Evolutionary conservation across 208 protist genomes (phyloP).

Genomic region (Phytomonas sp.): DNA sequence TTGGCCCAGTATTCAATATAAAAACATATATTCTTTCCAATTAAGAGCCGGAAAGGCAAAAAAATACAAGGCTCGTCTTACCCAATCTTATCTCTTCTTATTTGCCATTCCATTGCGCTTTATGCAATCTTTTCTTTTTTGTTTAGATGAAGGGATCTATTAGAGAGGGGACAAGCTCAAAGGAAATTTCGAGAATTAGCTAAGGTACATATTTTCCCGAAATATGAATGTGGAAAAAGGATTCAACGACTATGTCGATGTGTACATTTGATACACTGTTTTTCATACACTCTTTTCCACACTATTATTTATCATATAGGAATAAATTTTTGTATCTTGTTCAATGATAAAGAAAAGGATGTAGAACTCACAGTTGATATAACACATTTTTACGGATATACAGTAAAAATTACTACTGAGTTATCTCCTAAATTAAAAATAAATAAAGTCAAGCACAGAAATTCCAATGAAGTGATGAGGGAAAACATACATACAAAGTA

Average conservation of each 20-base stretch:
- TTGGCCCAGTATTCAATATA: constrained; percentile 5
- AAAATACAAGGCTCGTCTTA: constrained; percentile 8
- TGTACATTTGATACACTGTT: neutral
- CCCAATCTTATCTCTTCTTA: neutral
- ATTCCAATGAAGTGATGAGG: neutral
- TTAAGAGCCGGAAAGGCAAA: neutral
- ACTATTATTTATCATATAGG: constrained; percentile 10
- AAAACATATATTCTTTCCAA: constrained; percentile 13
- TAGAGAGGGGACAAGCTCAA: constrained; percentile 18
- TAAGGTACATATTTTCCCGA: neutral
- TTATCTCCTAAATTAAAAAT: neutral
- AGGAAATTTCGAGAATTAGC: neutral
- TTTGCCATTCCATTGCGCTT: neutral
- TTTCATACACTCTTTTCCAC: neutral
- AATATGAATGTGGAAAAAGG: neutral
- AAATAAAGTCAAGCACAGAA: neutral
- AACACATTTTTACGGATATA: neutral
- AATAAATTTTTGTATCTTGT: constrained; percentile 1
- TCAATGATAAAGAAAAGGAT: constrained; percentile 1
- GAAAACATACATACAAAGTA: neutral
- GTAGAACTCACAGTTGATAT: neutral
- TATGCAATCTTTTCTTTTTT: neutral
- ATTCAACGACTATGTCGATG: neutral
- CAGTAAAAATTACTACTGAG: neutral
- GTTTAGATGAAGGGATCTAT: constrained; percentile 10